Evolutionary conservation across 345 rosid genomes (phyloP).

Genomic region (Brassica juncea): DNA sequence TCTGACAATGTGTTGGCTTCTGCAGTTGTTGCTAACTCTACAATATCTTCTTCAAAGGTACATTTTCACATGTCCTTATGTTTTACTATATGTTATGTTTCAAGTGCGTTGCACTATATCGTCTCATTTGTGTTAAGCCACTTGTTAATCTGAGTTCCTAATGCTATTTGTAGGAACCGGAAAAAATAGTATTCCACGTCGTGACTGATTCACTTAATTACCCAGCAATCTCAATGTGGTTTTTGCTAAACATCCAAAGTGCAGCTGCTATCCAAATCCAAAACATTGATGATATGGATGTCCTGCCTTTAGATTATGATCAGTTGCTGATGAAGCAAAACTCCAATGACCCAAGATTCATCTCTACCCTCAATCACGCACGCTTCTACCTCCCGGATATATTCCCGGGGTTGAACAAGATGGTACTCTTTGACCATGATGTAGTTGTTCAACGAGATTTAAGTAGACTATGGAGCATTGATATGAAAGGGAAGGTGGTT

Average conservation of each 20-base stretch:
- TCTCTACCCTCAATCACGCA: conserved; percentile 74
- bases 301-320: conserved; percentile 59
- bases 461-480: conserved; percentile 62
- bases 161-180: conserved; percentile 56
- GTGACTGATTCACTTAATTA: conserved; percentile 83
- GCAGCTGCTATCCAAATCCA: conserved; percentile 64
- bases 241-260: conserved; percentile 65
- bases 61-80: not conserved
- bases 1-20: conserved; percentile 87
- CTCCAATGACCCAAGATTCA: conserved; percentile 66
- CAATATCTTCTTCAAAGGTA: conserved; percentile 71
- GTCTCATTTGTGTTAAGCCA: conserved; percentile 15
- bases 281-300: conserved; percentile 62
- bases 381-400: conserved; percentile 84
- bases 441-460: conserved; percentile 89
- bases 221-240: conserved; percentile 94
- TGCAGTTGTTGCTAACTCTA: conserved; percentile 87
- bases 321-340: conserved; percentile 55
- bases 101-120: not conserved
- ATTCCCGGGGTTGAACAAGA: conserved; percentile 71
- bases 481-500: conserved; percentile 78
- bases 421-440: conserved; percentile 86
- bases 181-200: conserved; percentile 77
- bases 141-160: conserved; percentile 15
- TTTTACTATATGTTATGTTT: not conserved